Evolutionary conservation across 2,329 filamentous ascomycete species (phyloP).

Genomic region (Pestalotiopsis sp.): DNA sequence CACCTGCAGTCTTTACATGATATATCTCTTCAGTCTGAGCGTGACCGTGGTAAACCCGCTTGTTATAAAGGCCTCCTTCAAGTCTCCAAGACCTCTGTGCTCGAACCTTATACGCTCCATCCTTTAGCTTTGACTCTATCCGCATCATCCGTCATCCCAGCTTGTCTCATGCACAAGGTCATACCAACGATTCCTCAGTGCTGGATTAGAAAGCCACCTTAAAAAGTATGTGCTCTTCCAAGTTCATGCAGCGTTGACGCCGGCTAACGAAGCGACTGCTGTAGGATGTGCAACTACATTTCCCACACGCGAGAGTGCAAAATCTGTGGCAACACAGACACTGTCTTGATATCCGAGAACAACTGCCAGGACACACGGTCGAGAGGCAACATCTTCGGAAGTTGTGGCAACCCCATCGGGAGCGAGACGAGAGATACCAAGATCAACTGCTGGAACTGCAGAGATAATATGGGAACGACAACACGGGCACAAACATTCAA

Average conservation of each 20-base stretch:
- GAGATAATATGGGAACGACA: slow-evolving; percentile 26
- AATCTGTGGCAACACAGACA: slow-evolving; percentile 38
- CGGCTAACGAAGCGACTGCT: not conserved
- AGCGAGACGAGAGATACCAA: slow-evolving; percentile 31
- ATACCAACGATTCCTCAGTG: not conserved
- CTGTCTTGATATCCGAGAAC: slow-evolving; percentile 43
- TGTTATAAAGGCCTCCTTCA: not conserved
- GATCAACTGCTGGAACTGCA: slow-evolving; percentile 43
- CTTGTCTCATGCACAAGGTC: not conserved
- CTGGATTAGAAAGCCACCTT: not conserved
- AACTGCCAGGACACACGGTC: slow-evolving; percentile 33
- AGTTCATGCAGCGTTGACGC: not conserved
- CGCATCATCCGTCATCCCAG: not conserved
- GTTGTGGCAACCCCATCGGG: slow-evolving; percentile 36
- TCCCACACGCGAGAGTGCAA: slow-evolving; percentile 40
- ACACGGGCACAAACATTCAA: slow-evolving; percentile 17
- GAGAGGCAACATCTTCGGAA: slow-evolving; percentile 39
- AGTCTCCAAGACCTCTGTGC: not conserved
- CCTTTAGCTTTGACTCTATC: not conserved
- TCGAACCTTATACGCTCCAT: not conserved
- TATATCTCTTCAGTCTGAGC: not conserved
- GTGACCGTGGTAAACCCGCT: not conserved
- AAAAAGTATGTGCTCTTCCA: not conserved
- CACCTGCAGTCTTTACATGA: not conserved
- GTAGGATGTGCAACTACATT: slow-evolving; percentile 43